Percentiles rank a stretch among this genome's conserved stretches.
These are phyloP conservation scores for Cutaneotrichosporon curvatum DNA, from an alignment of 1,284 basidiomycete species.

Conservation along the genomic window DNA sequence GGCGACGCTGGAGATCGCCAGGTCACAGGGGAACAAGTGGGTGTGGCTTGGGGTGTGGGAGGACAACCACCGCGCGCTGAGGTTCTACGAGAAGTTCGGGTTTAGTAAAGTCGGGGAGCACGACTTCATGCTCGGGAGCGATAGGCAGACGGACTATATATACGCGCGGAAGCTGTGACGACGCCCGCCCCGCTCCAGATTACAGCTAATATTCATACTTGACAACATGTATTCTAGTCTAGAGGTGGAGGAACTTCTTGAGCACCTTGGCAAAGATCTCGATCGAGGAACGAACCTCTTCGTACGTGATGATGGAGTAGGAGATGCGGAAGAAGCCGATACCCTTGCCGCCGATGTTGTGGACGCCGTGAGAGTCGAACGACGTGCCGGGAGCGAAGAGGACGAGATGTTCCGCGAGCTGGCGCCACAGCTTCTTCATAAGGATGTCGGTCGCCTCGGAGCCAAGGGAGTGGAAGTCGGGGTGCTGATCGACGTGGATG, in stretches of 20 bases:
- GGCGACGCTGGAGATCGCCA: slow-evolving; percentile 11
- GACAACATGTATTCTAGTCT: not conserved
- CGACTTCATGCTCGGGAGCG: slow-evolving; percentile 12
- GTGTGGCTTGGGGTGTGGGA: slow-evolving; percentile 37
- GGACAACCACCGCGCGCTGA: slow-evolving; percentile 20
- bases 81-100: slow-evolving; percentile 29
- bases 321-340: slow-evolving; percentile 44
- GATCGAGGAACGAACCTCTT: slow-evolving; percentile 34
- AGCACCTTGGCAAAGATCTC: slow-evolving; percentile 38
- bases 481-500: slow-evolving; percentile 59
- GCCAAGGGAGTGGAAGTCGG: slow-evolving; percentile 46
- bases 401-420: slow-evolving; percentile 41
- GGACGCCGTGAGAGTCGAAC: slow-evolving; percentile 38
- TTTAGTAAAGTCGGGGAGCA: slow-evolving; percentile 19
- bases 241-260: slow-evolving; percentile 28
- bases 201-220: too few species aligned
- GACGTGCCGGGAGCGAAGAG: slow-evolving; percentile 43
- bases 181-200: not conserved
- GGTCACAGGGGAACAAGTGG: slow-evolving; percentile 16
- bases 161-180: slow-evolving; percentile 2
- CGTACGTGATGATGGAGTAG: slow-evolving; percentile 41
- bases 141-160: slow-evolving; percentile 13
- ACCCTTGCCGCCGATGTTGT: slow-evolving; percentile 39
- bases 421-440: slow-evolving; percentile 36
- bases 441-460: slow-evolving; percentile 32